Conservation (phyloP, 176 grass and related monocot genomes). For the Musa schizocarpa region DNA sequence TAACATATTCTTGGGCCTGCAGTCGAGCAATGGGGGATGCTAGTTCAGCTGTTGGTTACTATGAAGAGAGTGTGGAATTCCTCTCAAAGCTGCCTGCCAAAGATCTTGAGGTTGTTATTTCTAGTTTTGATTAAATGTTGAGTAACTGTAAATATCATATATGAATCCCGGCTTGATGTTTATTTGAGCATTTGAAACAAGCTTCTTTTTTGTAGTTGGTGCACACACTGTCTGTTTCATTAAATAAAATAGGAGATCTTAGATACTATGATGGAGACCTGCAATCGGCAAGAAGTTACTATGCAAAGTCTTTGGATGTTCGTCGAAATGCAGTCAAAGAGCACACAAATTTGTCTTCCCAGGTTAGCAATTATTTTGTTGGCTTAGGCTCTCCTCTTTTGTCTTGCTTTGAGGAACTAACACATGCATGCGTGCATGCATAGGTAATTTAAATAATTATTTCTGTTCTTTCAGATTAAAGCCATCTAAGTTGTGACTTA, state of each 20-base stretch:
- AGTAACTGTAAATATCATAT: background rate
- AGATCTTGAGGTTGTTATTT: conserved; percentile 67
- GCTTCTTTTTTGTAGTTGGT: conserved; percentile 48
- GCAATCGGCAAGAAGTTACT: conserved; percentile 79
- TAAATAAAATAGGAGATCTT: conserved; percentile 95
- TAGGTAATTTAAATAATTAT: background rate
- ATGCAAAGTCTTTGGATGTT: conserved; percentile 72
- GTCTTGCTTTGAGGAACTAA: background rate
- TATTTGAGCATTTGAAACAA: background rate
- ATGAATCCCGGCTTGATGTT: conserved; percentile 7
- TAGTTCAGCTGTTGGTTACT: conserved; percentile 57
- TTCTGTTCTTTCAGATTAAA: background rate
- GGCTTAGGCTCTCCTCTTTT: background rate
- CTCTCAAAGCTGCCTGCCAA: conserved; percentile 55
- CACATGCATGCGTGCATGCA: background rate
- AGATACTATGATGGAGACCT: conserved; percentile 79
- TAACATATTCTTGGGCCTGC: conserved; percentile 22
- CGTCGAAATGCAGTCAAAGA: conserved; percentile 70
- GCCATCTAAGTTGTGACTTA: background rate
- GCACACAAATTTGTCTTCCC: conserved; percentile 59
- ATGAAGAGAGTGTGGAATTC: conserved; percentile 87
- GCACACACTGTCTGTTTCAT: conserved; percentile 84
- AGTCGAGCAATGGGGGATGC: conserved; percentile 80
- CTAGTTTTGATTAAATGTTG: background rate
- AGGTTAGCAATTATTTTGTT: conserved; percentile 32